A percentile compares a stretch with the other conserved stretches of the same genome.
These are phyloP conservation scores for Diaporthe sp. DNA, from an alignment of 2,329 filamentous ascomycete species.

Conservation along the genomic window DNA sequence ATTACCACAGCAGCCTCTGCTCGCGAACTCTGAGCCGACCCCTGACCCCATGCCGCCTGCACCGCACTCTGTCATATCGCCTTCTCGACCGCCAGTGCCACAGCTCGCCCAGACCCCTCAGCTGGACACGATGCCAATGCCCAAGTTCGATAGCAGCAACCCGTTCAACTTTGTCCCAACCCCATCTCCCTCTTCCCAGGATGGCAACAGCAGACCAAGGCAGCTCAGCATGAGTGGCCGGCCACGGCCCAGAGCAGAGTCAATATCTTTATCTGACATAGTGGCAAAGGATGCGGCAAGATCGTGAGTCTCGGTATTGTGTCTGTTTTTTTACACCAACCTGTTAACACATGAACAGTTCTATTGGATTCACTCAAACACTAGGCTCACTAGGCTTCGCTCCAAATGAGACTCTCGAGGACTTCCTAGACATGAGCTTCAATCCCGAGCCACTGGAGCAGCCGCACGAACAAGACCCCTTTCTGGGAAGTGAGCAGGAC, in stretches of 20 bases:
- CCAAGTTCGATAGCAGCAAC: constrained; percentile 33
- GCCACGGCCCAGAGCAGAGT: constrained; percentile 40
- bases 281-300: constrained; percentile 53
- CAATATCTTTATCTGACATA: constrained; percentile 51
- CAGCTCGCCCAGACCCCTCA: constrained; percentile 36
- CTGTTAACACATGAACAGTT: constrained; percentile 43
- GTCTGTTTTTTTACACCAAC: not conserved
- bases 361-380: constrained; percentile 51
- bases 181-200: constrained; percentile 42
- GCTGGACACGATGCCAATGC: constrained; percentile 20
- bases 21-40: not conserved
- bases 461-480: constrained; percentile 39
- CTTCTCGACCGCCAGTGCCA: constrained; percentile 31
- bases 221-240: constrained; percentile 36
- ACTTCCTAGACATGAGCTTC: constrained; percentile 54
- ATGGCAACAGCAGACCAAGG: constrained; percentile 40
- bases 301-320: constrained; percentile 46
- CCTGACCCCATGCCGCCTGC: constrained; percentile 28
- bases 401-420: constrained; percentile 53
- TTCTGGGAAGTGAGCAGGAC: constrained; percentile 49
- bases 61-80: constrained; percentile 26
- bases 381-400: constrained; percentile 54
- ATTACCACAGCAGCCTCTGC: constrained; percentile 21
- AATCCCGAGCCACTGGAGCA: constrained; percentile 51
- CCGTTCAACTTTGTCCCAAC: constrained; percentile 38